Conservation (phyloP, 352 stramenopile genomes). For the Globisporangium polare region DNA sequence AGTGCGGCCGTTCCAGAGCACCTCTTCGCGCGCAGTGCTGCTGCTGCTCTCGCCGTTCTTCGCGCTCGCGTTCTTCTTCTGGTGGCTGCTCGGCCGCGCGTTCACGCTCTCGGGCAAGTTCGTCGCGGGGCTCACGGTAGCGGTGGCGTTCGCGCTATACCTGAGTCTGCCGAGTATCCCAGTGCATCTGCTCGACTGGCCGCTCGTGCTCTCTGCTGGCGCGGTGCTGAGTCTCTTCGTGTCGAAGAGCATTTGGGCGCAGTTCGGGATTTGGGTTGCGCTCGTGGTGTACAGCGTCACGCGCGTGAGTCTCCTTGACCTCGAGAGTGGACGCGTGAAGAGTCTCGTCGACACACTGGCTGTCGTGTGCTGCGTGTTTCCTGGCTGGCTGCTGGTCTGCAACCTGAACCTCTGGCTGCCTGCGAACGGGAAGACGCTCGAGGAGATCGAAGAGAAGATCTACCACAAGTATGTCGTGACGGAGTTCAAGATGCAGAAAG, state of each 20-base stretch:
- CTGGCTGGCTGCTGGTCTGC: constrained; percentile 46
- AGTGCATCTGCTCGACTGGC: constrained; percentile 47
- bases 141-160: constrained; percentile 44
- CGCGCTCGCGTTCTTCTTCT: constrained; percentile 44
- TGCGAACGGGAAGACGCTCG: constrained; percentile 40
- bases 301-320: constrained; percentile 30
- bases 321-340: constrained; percentile 33
- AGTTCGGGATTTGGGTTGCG: constrained; percentile 26
- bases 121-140: constrained; percentile 25
- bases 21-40: constrained; percentile 18
- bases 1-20: constrained; percentile 13
- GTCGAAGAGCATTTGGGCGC: constrained; percentile 6
- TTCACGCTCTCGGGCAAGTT: constrained; percentile 39
- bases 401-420: constrained; percentile 53
- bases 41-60: constrained; percentile 44
- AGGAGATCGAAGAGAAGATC: constrained; percentile 59
- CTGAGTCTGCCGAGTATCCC: constrained; percentile 48
- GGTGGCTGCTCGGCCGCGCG: constrained; percentile 43
- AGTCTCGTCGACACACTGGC: constrained; percentile 32
- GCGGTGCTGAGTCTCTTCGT: constrained; percentile 15
- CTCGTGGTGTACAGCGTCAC: constrained; percentile 47
- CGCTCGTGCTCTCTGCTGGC: constrained; percentile 44
- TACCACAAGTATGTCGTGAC: constrained; percentile 64
- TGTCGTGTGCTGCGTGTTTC: constrained; percentile 40
- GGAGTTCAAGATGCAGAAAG: constrained; percentile 46